Base-by-base conservation (phyloP, 1,284 basidiomycete species). In the Sanghuangporus weigelae region DNA sequence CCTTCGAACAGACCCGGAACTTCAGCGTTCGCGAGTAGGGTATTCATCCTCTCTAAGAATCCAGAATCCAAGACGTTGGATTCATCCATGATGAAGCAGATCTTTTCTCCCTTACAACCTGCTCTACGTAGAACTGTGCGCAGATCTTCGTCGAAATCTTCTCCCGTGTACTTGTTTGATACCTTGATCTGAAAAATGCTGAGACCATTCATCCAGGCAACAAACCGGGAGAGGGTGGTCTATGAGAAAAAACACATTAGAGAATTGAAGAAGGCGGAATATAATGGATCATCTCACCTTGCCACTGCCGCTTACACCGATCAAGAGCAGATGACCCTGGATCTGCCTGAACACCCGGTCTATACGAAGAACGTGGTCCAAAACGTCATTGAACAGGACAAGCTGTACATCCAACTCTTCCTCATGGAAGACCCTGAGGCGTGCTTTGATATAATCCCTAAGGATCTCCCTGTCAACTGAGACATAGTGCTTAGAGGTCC, bases 51-150 rank as follows among this genome's bases (percentile, higher is more conserved):
- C 74, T 99, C 97, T 66, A 99, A 79, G 82, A 99, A 98, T 62
- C 97, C 97, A 5, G 97, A 95, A 74, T 99, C 96, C 44, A 98
- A 88, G 35, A 99, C 96, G 71, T 99, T 99, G 1, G 95, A 97
- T 75, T 99, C 97, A 75, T 99, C 97, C 96, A 99, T 98, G 76
- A 99, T 98, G 83, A 99, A 99, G 73, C 95, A 98, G 48, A 99
- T 92, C 78, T 98, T 98, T 77, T 99, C 97, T 69, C 95, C 96
- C 73, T 98, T 98, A 79, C 95, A 97, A 6, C 97, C 98, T 0
- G 96, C 83, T 35, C 97, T 88, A 44, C 96, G 90, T 38, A 99
- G 86, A 1, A 99, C 94, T 0, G 88, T 92, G 36, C 97, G 87
- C 54, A 99, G 81, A 73, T 99, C 97, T 68, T 99, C 96, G 70